Evolutionary conservation across 768 basidiomycete species (phyloP).

Genomic region (Rhodotorula taiwanensis): DNA sequence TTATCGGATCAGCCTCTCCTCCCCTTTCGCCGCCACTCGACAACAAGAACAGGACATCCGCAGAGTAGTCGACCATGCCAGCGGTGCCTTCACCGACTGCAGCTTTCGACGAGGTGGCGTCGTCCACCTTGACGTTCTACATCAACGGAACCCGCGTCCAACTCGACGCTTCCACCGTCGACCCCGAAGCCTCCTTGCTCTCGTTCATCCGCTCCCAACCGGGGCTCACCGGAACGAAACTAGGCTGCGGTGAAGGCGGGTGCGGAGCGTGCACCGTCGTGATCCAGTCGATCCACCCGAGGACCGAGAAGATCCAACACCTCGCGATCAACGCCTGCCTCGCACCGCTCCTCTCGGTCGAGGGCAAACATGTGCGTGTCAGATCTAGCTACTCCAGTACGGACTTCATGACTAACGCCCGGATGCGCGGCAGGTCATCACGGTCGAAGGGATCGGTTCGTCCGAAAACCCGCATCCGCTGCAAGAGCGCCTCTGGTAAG

Average conservation of each 20-base stretch:
- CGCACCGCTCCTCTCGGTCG: conserved; percentile 37
- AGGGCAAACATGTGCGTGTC: conserved; percentile 34
- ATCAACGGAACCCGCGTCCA: conserved; percentile 1
- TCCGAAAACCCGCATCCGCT: conserved; percentile 39
- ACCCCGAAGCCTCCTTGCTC: conserved; percentile 38
- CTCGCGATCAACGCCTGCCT: conserved; percentile 40
- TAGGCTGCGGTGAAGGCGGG: conserved; percentile 40
- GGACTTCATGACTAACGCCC: too few species aligned
- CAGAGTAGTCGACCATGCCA: neutral
- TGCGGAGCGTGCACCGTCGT: conserved; percentile 33
- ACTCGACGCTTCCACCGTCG: conserved; percentile 10
- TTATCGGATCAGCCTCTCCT: too few species aligned
- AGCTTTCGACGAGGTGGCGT: conserved; percentile 10
- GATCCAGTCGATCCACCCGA: conserved; percentile 15
- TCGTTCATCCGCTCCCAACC: conserved; percentile 39
- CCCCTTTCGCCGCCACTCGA: too few species aligned
- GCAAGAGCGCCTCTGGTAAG: conserved; percentile 37
- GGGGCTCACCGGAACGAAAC: conserved; percentile 39
- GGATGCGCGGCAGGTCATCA: conserved; percentile 37
- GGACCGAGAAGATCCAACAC: conserved; percentile 16
- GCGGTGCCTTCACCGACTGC: neutral
- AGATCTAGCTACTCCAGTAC: too few species aligned
- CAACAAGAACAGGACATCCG: too few species aligned
- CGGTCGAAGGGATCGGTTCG: conserved; percentile 39
- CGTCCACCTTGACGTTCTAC: conserved; percentile 31